Base-by-base conservation (phyloP, 441 rosid genomes). In the Jatropha multifida region DNA sequence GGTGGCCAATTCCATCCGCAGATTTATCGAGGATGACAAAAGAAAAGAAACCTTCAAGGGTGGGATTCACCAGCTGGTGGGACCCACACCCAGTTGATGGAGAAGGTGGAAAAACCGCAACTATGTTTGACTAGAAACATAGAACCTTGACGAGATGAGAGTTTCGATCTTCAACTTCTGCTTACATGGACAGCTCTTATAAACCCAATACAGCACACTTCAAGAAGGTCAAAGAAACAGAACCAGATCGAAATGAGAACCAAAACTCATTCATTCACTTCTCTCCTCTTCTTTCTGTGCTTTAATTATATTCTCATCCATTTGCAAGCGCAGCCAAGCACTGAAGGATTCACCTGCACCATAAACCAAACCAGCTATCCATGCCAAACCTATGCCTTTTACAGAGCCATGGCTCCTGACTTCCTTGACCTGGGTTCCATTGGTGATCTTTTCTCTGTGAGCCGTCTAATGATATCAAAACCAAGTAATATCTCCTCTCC, bases 401-500 rank as follows among this genome's bases (percentile, higher is more conserved):
- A 86, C 81, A 56, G 84, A 67, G 91, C 89, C 60, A 20, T 42
- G 2, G 9, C 85, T 40, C 88, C 87, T 2, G 65, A 85, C 74
- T 82, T 80, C 67, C 86, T 85, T 42, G 90, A 90, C 73, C 81
- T 87, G 56, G 90, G 86, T 66, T 86, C 92, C 49, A 77, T 88
- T 58, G 92, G 80, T 12, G 92, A 90, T 74, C 91, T 90, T 68
- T 90, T 90, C 78, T 78, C 81, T 3, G 81, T 83, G 68, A 90
- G 88, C 79, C 86, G 89, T 69, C 85, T 72, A 44, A 86, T 85
- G 91, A 86, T 90, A 54, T 78, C 92, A n/a, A 71, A 84, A 9
- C 88, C 94, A 3, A 88, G 91, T 77, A 90, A 88, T 81, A 85
- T 90, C 66, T 84, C 92, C 20, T 80, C 85, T 72, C 82, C 87